Base-by-base conservation (phyloP, 176 grass and related monocot species). In the Neostapfia colusana region DNA sequence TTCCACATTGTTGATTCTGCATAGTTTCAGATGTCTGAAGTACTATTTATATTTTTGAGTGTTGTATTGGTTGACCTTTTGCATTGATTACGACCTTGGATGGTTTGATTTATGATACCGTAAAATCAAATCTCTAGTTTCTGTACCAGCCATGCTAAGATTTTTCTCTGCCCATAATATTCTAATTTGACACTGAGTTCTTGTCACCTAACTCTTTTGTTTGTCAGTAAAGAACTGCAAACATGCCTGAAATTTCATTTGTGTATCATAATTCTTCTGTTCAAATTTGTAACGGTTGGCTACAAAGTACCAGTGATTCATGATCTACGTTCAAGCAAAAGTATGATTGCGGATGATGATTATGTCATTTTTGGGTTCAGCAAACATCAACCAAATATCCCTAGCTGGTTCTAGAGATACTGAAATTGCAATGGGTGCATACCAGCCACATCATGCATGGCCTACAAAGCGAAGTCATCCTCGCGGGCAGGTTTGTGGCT, bases 321-420 rank as follows among this genome's bases (percentile, higher is more conserved):
- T 97, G 94, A 97, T 97, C 57, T 97, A 97, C 15, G 95, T 97
- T 74, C 95, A 97, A 61, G 88, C 89, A 83, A 97, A 97, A 68
- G 95, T 37, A 92, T 93, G 91, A 92, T 97, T 70, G 89, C 92
- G 66, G 95, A 97, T 64, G 95, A 97, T 14, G 95, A 93, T 59
- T 93, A 90, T 31, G 73, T 97, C 14, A 93, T n/a, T 97, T 76
- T 38, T 97, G 63, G 95, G 95, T 38, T 98, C 95, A 55, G 91
- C 95, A 73, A 98, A 98, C 74, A 94, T 98, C 74, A 98, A 98
- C 54, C 95, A 98, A 75, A 89, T 91, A 81, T 98, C 95, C 38
- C 50, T 98, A 48, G 69, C 86, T 46, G 94, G 94, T 57, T 86
- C 94, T 10, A 93, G 94, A 86, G 94, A 97, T 87, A 97, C 94